Conservation (phyloP, 1,284 basidiomycete genomes). For the Puccinia horiana region DNA sequence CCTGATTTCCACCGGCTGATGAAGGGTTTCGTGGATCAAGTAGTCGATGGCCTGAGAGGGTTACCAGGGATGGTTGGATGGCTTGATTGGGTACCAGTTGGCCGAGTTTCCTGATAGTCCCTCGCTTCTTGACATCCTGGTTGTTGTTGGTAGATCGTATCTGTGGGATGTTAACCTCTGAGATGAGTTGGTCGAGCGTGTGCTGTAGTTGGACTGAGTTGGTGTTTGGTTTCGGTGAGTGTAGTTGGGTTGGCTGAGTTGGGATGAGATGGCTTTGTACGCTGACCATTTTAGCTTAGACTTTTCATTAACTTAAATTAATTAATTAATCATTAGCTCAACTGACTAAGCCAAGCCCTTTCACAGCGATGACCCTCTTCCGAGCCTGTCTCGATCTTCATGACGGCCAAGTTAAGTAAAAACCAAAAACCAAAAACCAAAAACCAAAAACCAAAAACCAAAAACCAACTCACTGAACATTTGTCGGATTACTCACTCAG, state of each 20-base stretch:
- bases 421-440: no score
- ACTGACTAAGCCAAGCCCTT: background rate
- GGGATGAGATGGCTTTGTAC: background rate
- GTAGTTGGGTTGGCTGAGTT: background rate
- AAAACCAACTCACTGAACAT: background rate
- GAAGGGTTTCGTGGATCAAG: background rate
- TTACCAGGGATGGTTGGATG: background rate
- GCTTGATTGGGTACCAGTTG: slow-evolving; percentile 18
- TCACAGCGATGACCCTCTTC: slow-evolving; percentile 63
- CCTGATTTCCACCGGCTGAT: background rate
- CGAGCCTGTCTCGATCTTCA: slow-evolving; percentile 97
- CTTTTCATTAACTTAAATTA: background rate
- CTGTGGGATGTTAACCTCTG: slow-evolving; percentile 18
- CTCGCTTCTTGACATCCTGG: background rate
- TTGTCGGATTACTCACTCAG: background rate
- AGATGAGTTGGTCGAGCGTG: background rate
- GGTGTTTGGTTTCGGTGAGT: background rate
- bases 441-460: no score
- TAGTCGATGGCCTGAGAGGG: slow-evolving; percentile 16
- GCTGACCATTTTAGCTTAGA: background rate
- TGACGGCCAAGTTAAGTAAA: slow-evolving; percentile 63
- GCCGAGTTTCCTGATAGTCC: slow-evolving; percentile 19
- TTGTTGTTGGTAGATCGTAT: background rate
- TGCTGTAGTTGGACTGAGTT: background rate
- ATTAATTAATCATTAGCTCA: background rate